phyloP scores from a whole-genome alignment of 2,329 filamentous ascomycete genomes.

The Cercospora citrullina region DNA sequence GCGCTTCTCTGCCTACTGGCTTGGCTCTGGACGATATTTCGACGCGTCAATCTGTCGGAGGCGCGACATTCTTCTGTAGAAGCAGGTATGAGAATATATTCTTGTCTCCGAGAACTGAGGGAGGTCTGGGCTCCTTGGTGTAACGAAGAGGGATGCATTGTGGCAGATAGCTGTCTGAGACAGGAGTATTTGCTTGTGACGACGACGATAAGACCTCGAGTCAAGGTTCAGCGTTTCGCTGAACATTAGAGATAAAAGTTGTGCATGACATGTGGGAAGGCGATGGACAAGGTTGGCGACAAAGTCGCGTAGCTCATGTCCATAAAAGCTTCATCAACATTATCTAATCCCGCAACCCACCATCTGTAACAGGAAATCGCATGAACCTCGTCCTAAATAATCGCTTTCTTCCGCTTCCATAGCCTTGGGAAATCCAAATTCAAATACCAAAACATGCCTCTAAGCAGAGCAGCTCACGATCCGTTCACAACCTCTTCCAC shows the following conservation, averaged over 20 bases:
- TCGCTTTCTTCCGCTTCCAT: neutral
- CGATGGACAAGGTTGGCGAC: neutral
- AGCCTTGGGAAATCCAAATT: neutral
- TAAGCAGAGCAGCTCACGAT: conserved; percentile 24
- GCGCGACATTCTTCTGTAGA: neutral
- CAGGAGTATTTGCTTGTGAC: neutral
- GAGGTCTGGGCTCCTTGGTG: neutral
- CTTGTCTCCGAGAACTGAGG: neutral
- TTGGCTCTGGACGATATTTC: neutral
- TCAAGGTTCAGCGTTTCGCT: neutral
- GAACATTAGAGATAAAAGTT: neutral
- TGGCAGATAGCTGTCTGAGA: neutral
- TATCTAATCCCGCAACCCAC: neutral
- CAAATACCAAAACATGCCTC: conserved; percentile 4
- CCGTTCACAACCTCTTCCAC: conserved; percentile 30
- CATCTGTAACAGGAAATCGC: neutral
- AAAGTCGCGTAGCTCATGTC: neutral
- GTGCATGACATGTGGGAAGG: neutral
- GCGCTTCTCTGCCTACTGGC: neutral
- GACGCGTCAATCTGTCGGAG: neutral
- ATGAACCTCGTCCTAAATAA: neutral
- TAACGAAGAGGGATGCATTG: neutral
- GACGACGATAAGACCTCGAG: neutral
- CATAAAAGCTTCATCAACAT: neutral
- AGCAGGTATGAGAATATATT: neutral